These are phyloP conservation scores for Coemansia aciculifera DNA, from an alignment of 192 early-diverging fungal genomes.

Conservation along the genomic window DNA sequence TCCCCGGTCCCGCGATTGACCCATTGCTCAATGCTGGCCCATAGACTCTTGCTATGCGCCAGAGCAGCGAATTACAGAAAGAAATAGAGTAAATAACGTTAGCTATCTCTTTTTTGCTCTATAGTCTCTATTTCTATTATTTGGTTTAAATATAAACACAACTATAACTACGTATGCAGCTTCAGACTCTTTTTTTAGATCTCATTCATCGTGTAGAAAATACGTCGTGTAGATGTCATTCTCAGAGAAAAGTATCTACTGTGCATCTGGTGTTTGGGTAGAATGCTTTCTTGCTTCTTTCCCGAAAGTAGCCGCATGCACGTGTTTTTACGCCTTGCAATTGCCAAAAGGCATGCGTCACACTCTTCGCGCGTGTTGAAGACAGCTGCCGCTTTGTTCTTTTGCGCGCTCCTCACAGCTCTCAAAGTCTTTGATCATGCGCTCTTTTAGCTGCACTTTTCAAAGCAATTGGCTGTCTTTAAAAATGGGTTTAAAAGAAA, in stretches of 20 bases:
- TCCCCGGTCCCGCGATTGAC: neutral
- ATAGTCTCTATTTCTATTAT: too few relatives aligned
- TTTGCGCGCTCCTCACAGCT: neutral
- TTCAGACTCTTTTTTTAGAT: too few relatives aligned
- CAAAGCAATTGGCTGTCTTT: neutral
- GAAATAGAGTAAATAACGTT: neutral
- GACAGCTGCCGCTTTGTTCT: neutral
- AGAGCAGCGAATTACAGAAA: neutral
- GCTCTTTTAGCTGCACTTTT: neutral
- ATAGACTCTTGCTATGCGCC: neutral
- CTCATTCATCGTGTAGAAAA: neutral
- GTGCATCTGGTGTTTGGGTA: neutral
- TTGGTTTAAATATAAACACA: too few relatives aligned
- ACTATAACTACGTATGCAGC: too few relatives aligned
- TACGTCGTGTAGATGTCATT: neutral
- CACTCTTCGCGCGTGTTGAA: neutral
- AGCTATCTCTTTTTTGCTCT: too few relatives aligned
- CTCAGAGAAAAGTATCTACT: neutral
- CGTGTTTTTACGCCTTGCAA: neutral
- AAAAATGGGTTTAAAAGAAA: neutral
- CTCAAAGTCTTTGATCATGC: neutral
- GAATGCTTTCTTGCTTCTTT: neutral
- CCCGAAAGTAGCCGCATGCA: too few relatives aligned
- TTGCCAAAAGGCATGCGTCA: neutral
- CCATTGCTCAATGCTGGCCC: too few relatives aligned